Evolutionary conservation across 495 filamentous ascomycete species (phyloP).

Genomic region (Baudoinia panamericana): DNA sequence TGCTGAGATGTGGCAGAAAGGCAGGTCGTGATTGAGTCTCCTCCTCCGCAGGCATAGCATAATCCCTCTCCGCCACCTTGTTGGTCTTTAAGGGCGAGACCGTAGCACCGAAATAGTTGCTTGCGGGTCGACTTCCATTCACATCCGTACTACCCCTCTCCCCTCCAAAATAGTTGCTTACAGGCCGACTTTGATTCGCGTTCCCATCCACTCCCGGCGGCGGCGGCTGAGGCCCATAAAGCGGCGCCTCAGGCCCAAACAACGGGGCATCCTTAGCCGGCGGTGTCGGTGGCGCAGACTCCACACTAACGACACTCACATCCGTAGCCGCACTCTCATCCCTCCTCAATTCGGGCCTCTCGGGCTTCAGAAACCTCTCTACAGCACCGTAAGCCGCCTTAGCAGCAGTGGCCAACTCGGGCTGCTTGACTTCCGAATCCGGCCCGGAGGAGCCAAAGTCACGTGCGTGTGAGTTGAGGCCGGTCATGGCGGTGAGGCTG

Average conservation of each 20-base stretch:
- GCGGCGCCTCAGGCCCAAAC: not conserved
- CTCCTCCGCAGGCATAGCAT: not conserved
- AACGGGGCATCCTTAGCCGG: constrained; percentile 33
- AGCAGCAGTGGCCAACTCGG: constrained; percentile 4
- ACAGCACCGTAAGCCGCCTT: constrained; percentile 9
- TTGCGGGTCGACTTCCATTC: not conserved
- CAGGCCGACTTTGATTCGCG: not conserved
- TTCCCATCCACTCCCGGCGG: not conserved
- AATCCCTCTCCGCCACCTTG: constrained; percentile 1
- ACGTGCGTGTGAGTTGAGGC: constrained; percentile 8
- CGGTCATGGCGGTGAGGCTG: constrained; percentile 2
- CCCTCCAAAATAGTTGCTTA: no score
- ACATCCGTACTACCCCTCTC: not conserved
- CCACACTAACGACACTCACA: constrained; percentile 3
- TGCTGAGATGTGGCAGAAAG: constrained; percentile 21
- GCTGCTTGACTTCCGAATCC: constrained; percentile 8
- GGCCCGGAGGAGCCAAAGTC: constrained; percentile 16
- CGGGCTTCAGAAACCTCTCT: constrained; percentile 2
- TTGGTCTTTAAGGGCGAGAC: constrained; percentile 11
- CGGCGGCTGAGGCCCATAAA: no score
- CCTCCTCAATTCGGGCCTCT: constrained; percentile 2
- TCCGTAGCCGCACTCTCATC: constrained; percentile 4
- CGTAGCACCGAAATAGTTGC: constrained; percentile 12
- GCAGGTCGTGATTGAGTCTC: not conserved
- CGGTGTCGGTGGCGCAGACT: constrained; percentile 22